Evolutionary conservation across 192 early-diverging fungal genomes (phyloP).

Genomic region (Rhizophagus prolifer): DNA sequence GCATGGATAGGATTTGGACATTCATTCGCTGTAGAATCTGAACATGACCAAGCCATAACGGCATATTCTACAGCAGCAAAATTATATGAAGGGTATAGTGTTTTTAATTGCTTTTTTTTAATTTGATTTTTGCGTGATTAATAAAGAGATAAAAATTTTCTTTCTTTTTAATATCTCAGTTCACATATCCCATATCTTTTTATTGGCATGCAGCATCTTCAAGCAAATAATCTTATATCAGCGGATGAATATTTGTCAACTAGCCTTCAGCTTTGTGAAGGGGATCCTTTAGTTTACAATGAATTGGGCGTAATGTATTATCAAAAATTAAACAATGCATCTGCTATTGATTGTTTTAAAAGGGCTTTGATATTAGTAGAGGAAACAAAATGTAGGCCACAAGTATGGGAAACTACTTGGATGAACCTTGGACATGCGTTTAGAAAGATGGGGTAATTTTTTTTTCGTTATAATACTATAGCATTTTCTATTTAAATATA

Average conservation of each 20-base stretch:
- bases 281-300: constrained; percentile 69
- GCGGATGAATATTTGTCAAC: constrained; percentile 62
- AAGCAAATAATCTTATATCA: constrained; percentile 51
- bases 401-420: constrained; percentile 62
- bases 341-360: constrained; percentile 54
- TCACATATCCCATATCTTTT: constrained; percentile 70
- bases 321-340: constrained; percentile 46
- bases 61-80: constrained; percentile 67
- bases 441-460: constrained; percentile 54
- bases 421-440: constrained; percentile 71
- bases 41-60: constrained; percentile 74
- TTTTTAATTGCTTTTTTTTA: background rate
- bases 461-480: background rate
- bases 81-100: constrained; percentile 64
- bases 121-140: background rate
- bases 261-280: constrained; percentile 51
- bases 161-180: constrained; percentile 36
- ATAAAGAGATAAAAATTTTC: background rate
- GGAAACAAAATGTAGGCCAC: constrained; percentile 40
- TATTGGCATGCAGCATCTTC: constrained; percentile 77
- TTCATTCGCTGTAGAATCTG: constrained; percentile 70
- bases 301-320: constrained; percentile 71
- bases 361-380: constrained; percentile 53
- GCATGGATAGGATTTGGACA: constrained; percentile 85
- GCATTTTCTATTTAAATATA: too few species aligned